Conservation (phyloP, 768 basidiomycete species). For the Kwoniella mangroviensis region DNA sequence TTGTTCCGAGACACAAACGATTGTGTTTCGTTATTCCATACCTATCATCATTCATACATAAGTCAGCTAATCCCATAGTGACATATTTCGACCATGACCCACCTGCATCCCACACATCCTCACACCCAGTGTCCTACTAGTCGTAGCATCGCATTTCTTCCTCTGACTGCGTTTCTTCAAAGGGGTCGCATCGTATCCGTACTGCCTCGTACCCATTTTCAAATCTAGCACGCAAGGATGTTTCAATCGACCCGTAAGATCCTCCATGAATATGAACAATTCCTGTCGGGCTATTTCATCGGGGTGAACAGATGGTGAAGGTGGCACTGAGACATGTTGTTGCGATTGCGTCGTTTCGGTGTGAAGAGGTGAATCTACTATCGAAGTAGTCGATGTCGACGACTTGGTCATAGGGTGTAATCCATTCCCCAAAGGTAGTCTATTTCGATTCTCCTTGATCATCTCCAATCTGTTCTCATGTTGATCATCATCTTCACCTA, state of each 20-base stretch:
- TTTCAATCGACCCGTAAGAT: slow-evolving; percentile 88
- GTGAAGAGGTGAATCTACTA: neutral
- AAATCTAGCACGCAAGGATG: slow-evolving; percentile 94
- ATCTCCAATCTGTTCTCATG: slow-evolving; percentile 28
- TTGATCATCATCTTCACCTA: slow-evolving; percentile 60
- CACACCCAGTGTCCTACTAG: slow-evolving; percentile 85
- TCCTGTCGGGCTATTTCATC: slow-evolving; percentile 76
- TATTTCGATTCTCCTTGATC: slow-evolving; percentile 10
- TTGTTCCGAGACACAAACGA: slow-evolving; percentile 93
- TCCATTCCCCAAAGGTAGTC: slow-evolving; percentile 14
- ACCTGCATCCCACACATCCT: slow-evolving; percentile 99
- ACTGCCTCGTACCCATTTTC: slow-evolving; percentile 99
- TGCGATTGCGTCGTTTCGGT: slow-evolving; percentile 3
- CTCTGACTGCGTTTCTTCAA: slow-evolving; percentile 97
- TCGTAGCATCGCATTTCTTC: slow-evolving; percentile 96
- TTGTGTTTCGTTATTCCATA: slow-evolving; percentile 85
- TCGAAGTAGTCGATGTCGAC: neutral
- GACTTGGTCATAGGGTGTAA: slow-evolving; percentile 24
- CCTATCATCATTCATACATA: slow-evolving; percentile 62
- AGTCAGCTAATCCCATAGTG: neutral
- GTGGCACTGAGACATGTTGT: slow-evolving; percentile 4
- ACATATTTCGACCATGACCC: slow-evolving; percentile 51
- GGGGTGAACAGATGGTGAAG: slow-evolving; percentile 39
- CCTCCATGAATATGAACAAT: slow-evolving; percentile 99
- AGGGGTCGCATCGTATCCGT: slow-evolving; percentile 90